Evolutionary conservation across 352 stramenopile species (phyloP), one percentile per base, ranked within the genome.

Genomic region (Thalassiosira oceanica): DNA sequence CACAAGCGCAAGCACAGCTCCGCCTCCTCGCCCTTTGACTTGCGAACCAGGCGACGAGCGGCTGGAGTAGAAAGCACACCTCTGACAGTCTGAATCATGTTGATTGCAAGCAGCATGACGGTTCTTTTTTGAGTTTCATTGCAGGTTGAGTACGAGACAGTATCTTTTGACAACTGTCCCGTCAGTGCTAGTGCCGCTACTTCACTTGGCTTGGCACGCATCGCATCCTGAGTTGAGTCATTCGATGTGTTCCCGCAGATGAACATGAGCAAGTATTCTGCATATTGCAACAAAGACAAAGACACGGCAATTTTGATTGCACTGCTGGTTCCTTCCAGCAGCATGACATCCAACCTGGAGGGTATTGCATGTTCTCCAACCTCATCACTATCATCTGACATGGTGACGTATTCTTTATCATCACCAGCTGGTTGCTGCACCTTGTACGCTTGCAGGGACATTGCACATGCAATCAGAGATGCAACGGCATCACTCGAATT

Each of bases 1-100:
- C 83, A 90, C 4, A 90, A 55, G 31, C 61, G 50, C 28, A 86
- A 70, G 31, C 74, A 84, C 11, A 86, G 24, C 44, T 76, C 58
- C 3, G 61, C 51, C n/a, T 74, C 54, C 21, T 60, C 35, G 8
- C 71, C 69, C 52, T 66, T 62, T 24, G 54, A 70, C 33, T 74
- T 82, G 20, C 60, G 55, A 39, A 84, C 57, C 18, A 73, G 11
- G 54, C 63, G 61, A 42, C 45, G 74, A 13, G 69, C 62, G 4
- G 57, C 13, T 41, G 50, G 39, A 36, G 61, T 68, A 26, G 57
- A 75, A n/a, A 75, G 48, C 11, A 36, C 41, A 54, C 78, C 70
- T 24, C 60, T 41, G 16, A 86, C 56, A 56, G 37, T 56, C 54
- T 74, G 46, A 46, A 86, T 45, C 2, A 86, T 48, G 42, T 43